Evolutionary conservation across 257 asterid genomes (phyloP).

Genomic region (Nicotiana knightiana): DNA sequence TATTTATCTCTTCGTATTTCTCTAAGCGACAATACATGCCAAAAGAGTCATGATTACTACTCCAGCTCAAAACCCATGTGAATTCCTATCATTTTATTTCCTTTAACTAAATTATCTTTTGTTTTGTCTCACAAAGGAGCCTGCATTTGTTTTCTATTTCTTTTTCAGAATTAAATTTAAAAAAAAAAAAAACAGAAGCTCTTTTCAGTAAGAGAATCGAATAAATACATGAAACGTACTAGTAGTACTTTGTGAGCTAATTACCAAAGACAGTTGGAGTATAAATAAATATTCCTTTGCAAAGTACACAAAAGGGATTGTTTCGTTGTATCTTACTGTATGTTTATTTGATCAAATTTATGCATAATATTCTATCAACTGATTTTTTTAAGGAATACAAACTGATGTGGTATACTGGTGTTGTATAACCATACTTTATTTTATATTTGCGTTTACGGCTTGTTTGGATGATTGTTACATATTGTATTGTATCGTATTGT

Average conservation of each 20-base stretch:
- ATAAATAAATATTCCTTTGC: background rate
- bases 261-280: background rate
- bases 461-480: no score
- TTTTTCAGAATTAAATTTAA: background rate
- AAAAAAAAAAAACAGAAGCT: no score
- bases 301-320: background rate
- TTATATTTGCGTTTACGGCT: background rate
- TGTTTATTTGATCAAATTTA: background rate
- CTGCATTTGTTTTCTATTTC: background rate
- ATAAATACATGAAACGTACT: conserved; percentile 1
- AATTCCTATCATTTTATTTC: conserved; percentile 52
- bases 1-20: conserved; percentile 5
- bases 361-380: background rate
- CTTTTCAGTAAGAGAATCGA: background rate
- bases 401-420: background rate
- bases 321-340: background rate
- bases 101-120: conserved; percentile 27
- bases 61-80: conserved; percentile 80
- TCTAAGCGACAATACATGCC: conserved; percentile 46
- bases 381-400: background rate
- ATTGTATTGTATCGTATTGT: no score
- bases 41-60: conserved; percentile 66
- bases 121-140: conserved; percentile 4
- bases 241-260: background rate
- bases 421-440: background rate